Percentiles rank a stretch among this genome's conserved stretches.
These are phyloP conservation scores for Ganoderma sp. DNA, from an alignment of 1,284 basidiomycete genomes.

Conservation along the genomic window DNA sequence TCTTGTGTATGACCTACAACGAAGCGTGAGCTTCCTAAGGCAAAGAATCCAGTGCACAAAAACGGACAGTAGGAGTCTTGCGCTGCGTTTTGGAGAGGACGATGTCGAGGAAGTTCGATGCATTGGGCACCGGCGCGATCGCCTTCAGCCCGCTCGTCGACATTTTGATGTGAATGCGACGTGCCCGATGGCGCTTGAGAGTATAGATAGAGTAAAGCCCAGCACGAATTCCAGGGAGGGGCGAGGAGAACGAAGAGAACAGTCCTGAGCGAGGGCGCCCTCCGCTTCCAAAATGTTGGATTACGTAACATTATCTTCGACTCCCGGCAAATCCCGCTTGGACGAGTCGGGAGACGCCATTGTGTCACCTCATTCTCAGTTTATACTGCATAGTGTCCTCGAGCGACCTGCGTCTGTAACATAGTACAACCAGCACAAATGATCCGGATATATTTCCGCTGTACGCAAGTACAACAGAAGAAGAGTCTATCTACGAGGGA, in stretches of 20 bases:
- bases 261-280: neutral
- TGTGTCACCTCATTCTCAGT: too few relatives aligned
- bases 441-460: too few relatives aligned
- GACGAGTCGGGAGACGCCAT: too few relatives aligned
- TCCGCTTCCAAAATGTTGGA: conserved; percentile 28
- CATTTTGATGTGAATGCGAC: conserved; percentile 51
- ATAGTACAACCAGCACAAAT: too few relatives aligned
- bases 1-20: conserved; percentile 89
- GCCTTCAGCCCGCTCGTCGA: conserved; percentile 90
- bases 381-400: too few relatives aligned
- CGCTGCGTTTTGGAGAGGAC: conserved; percentile 93
- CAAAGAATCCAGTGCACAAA: too few relatives aligned
- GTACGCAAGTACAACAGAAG: too few relatives aligned
- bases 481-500: too few relatives aligned
- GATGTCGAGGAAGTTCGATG: conserved; percentile 94
- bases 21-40: conserved; percentile 2
- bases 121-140: conserved; percentile 97
- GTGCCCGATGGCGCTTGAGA: neutral
- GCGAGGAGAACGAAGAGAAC: neutral
- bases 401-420: too few relatives aligned
- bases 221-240: conserved; percentile 3
- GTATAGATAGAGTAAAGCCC: neutral
- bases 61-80: conserved; percentile 91
- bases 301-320: conserved; percentile 25
- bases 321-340: too few relatives aligned